These are phyloP conservation scores for Zygotorulaspora chibaensis DNA, from an alignment of 805 yeast species.

Conservation along the genomic window DNA sequence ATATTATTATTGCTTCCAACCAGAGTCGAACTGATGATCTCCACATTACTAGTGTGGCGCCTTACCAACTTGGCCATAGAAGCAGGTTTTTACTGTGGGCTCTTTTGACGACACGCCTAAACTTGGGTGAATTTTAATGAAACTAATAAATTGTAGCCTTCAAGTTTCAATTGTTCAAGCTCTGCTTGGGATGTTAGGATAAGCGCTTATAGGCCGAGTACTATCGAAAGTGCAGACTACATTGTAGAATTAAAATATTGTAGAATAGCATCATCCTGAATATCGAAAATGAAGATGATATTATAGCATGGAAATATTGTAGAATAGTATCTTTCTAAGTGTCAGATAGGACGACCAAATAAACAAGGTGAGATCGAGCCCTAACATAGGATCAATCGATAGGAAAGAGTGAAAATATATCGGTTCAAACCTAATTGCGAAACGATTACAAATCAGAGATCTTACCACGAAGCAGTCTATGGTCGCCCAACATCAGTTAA, in stretches of 20 bases:
- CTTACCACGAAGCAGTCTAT: too few relatives aligned
- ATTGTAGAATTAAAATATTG: too few relatives aligned
- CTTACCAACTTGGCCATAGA: slow-evolving; percentile 71
- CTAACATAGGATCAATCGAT: neutral
- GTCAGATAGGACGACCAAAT: neutral
- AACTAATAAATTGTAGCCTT: neutral
- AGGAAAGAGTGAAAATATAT: neutral
- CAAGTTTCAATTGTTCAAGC: too few relatives aligned
- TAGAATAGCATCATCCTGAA: too few relatives aligned
- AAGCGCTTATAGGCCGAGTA: too few relatives aligned
- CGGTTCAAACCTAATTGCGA: neutral
- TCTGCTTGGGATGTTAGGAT: too few relatives aligned
- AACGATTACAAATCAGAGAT: too few relatives aligned
- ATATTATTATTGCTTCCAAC: slow-evolving; percentile 49
- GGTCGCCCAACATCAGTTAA: too few relatives aligned
- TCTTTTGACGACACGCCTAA: too few relatives aligned
- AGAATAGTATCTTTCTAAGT: neutral
- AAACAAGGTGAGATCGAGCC: neutral
- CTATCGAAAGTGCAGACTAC: too few relatives aligned
- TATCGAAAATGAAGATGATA: neutral
- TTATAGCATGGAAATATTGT: neutral
- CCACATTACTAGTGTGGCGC: slow-evolving; percentile 88
- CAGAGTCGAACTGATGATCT: slow-evolving; percentile 79
- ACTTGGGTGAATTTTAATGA: neutral
- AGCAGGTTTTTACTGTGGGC: slow-evolving; percentile 29